A percentile compares a stretch with the other conserved stretches of the same genome.
phyloP scores from a whole-genome alignment of 2,329 filamentous ascomycete genomes.

The Clonostachys chloroleuca region DNA sequence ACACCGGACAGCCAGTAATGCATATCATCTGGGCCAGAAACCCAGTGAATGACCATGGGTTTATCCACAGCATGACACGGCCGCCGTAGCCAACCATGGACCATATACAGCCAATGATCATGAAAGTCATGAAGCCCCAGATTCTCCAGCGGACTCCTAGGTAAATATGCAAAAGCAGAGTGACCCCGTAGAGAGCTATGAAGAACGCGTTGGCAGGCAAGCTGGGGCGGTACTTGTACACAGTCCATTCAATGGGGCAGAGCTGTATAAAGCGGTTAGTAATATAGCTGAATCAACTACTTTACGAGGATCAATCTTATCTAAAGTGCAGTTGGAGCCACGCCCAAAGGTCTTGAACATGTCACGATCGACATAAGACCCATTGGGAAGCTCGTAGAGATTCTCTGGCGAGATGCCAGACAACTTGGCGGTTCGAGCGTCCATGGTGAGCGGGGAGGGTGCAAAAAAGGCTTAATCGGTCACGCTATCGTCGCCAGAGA shows the following conservation, averaged over 20 bases:
- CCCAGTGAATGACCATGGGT: constrained; percentile 50
- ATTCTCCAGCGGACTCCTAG: constrained; percentile 30
- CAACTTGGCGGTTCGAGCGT: no score
- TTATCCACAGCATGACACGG: constrained; percentile 45
- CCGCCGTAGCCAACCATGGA: constrained; percentile 1
- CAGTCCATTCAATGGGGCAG: constrained; percentile 22
- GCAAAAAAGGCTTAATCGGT: no score
- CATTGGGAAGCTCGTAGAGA: no score
- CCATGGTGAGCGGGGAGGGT: no score
- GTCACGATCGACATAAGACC: no score
- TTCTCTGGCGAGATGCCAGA: no score
- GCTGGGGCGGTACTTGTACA: constrained; percentile 35
- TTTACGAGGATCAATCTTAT: constrained; percentile 1
- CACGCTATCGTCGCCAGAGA: no score
- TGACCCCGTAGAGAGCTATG: constrained; percentile 32
- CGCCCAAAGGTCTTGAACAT: constrained; percentile 30
- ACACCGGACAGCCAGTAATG: constrained; percentile 1
- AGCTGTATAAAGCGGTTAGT: not conserved
- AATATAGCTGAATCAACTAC: not conserved
- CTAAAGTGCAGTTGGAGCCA: constrained; percentile 42
- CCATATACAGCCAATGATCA: constrained; percentile 25
- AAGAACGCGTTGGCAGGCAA: constrained; percentile 30
- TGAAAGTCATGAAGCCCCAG: constrained; percentile 32
- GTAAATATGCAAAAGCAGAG: constrained; percentile 29
- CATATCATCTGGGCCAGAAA: constrained; percentile 62